Conservation (phyloP, 345 rosid genomes). For the Ceriops zippeliana region DNA sequence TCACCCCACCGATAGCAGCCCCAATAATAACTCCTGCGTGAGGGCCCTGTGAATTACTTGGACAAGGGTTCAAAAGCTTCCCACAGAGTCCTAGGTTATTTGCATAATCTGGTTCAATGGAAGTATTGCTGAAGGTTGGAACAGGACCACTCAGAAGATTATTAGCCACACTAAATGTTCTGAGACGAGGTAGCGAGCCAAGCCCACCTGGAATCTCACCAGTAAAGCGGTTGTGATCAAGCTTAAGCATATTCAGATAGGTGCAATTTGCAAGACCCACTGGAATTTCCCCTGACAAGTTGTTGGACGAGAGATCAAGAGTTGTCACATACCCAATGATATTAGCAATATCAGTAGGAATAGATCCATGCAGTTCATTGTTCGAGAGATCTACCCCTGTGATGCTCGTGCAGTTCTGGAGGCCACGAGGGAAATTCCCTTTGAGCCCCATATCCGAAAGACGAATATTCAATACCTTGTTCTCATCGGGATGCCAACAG, state of each 20-base stretch:
- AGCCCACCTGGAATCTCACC: constrained; percentile 20
- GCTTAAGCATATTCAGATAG: constrained; percentile 18
- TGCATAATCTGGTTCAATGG: constrained; percentile 20
- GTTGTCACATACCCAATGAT: background rate
- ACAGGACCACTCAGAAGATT: constrained; percentile 63
- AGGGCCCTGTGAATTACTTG: constrained; percentile 19
- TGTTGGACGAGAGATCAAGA: constrained; percentile 26
- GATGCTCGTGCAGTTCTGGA: constrained; percentile 18
- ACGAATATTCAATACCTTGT: constrained; percentile 23
- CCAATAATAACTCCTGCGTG: constrained; percentile 20
- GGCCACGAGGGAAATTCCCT: constrained; percentile 24
- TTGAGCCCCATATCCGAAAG: constrained; percentile 22
- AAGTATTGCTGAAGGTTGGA: constrained; percentile 13
- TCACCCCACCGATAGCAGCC: constrained; percentile 54
- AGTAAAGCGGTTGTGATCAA: constrained; percentile 18
- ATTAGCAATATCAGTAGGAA: constrained; percentile 2
- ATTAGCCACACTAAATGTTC: constrained; percentile 45
- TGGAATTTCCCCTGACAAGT: constrained; percentile 27
- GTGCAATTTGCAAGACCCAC: constrained; percentile 5
- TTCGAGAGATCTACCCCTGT: constrained; percentile 21
- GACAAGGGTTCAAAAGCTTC: constrained; percentile 40
- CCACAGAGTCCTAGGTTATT: constrained; percentile 71
- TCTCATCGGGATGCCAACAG: constrained; percentile 35
- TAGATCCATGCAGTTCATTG: constrained; percentile 13
- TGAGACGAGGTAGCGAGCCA: constrained; percentile 8